Percentiles rank a stretch among this genome's conserved stretches.
These are phyloP conservation scores for Chaetomium olivaceum DNA, from an alignment of 2,329 filamentous ascomycete genomes.

Conservation along the genomic window DNA sequence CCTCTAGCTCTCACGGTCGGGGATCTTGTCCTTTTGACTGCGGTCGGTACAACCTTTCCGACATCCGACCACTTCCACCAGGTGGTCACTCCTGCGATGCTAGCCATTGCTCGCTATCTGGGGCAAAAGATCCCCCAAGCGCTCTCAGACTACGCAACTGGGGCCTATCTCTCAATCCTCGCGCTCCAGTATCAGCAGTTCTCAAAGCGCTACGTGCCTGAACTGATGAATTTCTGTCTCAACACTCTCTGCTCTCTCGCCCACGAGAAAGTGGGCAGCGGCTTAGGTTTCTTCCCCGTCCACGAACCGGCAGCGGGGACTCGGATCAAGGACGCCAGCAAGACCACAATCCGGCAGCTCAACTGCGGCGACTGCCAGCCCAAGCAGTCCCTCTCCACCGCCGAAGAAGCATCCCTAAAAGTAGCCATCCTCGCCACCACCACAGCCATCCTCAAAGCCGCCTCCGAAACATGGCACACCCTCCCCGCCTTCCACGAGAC, in stretches of 20 bases:
- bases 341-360: conserved; percentile 52
- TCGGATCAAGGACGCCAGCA: conserved; percentile 50
- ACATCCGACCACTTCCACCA: conserved; percentile 98
- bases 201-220: conserved; percentile 85
- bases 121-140: conserved; percentile 70
- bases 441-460: conserved; percentile 63
- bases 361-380: conserved; percentile 58
- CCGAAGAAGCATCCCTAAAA: conserved; percentile 46
- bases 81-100: conserved; percentile 85
- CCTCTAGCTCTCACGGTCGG: conserved; percentile 60
- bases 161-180: conserved; percentile 77
- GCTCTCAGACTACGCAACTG: conserved; percentile 67
- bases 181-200: conserved; percentile 79
- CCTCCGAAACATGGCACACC: conserved; percentile 71
- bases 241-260: conserved; percentile 71
- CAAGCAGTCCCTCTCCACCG: conserved; percentile 31
- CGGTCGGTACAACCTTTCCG: conserved; percentile 81
- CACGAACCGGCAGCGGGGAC: conserved; percentile 56
- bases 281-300: conserved; percentile 60
- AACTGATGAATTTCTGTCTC: conserved; percentile 77
- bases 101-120: conserved; percentile 81
- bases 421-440: conserved; percentile 63
- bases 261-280: conserved; percentile 51
- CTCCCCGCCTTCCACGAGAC: conserved; percentile 78
- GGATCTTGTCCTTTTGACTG: conserved; percentile 81